These are phyloP conservation scores for Salix exigua DNA, from an alignment of 345 rosid genomes.

Conservation along the genomic window DNA sequence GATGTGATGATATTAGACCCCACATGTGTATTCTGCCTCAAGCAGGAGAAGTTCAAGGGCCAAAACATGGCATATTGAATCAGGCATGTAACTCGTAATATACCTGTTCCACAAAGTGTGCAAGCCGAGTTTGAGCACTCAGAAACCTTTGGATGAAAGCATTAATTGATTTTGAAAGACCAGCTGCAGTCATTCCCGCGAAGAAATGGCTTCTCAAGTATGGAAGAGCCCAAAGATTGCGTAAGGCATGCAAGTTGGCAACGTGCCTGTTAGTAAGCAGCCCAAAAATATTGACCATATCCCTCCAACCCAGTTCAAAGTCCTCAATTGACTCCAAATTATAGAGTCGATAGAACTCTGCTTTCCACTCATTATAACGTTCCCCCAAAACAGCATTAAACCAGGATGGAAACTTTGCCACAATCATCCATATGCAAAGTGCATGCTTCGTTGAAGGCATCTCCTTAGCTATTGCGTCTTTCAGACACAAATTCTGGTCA, in stretches of 20 bases:
- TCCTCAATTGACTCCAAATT: conserved; percentile 77
- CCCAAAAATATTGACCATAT: conserved; percentile 77
- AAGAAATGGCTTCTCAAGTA: conserved; percentile 83
- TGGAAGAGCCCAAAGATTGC: conserved; percentile 79
- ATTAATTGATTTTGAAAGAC: conserved; percentile 78
- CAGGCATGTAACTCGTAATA: conserved; percentile 1
- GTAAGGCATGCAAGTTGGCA: conserved; percentile 59
- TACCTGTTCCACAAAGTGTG: conserved; percentile 93
- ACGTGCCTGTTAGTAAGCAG: conserved; percentile 84
- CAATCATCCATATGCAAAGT: conserved; percentile 95
- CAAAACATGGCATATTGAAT: background rate
- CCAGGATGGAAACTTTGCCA: conserved; percentile 93
- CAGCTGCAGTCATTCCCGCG: conserved; percentile 75
- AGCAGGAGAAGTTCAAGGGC: background rate
- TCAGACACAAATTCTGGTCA: conserved; percentile 87
- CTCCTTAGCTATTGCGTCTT: conserved; percentile 86
- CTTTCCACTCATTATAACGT: conserved; percentile 89
- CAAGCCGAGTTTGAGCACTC: conserved; percentile 83
- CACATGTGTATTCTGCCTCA: background rate
- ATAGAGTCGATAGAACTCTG: conserved; percentile 81
- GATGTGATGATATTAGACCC: no score
- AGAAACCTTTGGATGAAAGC: conserved; percentile 90
- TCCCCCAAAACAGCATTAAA: conserved; percentile 90
- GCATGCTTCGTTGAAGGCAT: conserved; percentile 85
- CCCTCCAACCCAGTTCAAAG: conserved; percentile 90